A percentile compares a stretch with the other conserved stretches of the same genome.
Conservation (phyloP, 2,329 filamentous ascomycete species). For the Colletotrichum filicis region DNA sequence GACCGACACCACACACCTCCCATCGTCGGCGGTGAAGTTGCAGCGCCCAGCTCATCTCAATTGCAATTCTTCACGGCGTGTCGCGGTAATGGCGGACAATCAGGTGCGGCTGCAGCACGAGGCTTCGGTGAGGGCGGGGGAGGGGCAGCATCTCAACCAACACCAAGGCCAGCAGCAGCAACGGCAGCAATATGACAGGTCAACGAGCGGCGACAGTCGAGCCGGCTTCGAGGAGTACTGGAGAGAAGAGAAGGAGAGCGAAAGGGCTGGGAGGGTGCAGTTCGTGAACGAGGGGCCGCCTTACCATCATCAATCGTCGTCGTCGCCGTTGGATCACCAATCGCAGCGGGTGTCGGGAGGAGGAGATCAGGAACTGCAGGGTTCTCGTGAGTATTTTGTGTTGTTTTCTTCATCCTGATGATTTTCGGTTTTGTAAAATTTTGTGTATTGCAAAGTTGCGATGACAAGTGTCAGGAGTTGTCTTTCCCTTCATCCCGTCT, state of each 20-base stretch:
- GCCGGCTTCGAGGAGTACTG: slow-evolving; percentile 61
- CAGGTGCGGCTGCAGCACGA: slow-evolving; percentile 16
- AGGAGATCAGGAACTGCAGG: slow-evolving; percentile 6
- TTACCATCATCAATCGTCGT: not conserved
- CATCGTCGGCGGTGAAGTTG: not conserved
- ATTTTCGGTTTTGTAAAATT: not conserved
- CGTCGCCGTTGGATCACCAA: slow-evolving; percentile 27
- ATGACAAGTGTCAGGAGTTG: too few species aligned
- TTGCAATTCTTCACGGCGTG: not conserved
- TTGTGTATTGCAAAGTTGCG: too few species aligned
- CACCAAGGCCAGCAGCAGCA: not conserved
- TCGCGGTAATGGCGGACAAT: slow-evolving; percentile 21
- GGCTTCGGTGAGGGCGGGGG: slow-evolving; percentile 7
- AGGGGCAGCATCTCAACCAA: not conserved
- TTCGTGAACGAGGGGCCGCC: slow-evolving; percentile 47
- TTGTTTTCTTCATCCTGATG: not conserved
- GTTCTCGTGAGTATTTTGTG: slow-evolving; percentile 24
- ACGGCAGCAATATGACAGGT: slow-evolving; percentile 6
- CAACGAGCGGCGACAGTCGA: slow-evolving; percentile 39
- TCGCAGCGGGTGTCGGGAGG: not conserved
- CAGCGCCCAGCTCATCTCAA: not conserved
- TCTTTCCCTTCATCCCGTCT: not conserved
- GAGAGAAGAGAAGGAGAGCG: slow-evolving; percentile 55
- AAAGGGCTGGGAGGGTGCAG: slow-evolving; percentile 45
- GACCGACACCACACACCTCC: too few species aligned